Base-by-base conservation (phyloP, 164 flowering plant species). In the Chimonanthus praecox region DNA sequence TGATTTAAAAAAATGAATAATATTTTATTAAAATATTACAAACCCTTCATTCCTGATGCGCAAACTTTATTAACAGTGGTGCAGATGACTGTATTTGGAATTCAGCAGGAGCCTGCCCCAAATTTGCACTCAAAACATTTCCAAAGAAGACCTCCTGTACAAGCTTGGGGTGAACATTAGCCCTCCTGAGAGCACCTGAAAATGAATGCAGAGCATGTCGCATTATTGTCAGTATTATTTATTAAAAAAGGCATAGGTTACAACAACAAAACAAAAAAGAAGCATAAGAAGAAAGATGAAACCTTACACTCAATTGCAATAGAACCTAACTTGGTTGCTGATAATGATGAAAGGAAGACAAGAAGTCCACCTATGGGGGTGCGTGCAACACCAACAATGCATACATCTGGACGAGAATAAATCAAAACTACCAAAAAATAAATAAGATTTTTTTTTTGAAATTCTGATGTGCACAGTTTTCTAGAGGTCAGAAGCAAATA, bases 61-160 rank as follows among this genome's bases (percentile, higher is more conserved):
- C 97, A 94, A 3, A 92, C 98, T 87, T 92, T 94, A 81, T 94
- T 92, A 50, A 94, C 75, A 18, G 97, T 90, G 62, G 97, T 94
- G 83, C 97, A 94, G 58, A 88, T 75, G 0, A 91, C 98, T 1
- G 97, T 85, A 80, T 85, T 81, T 50, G 97, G 95, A 64, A 94
- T 82, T 16, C 98, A 64, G 99, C 98, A 49, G 99, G 99, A 72
- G 98, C 97, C 77, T 94, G 98, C 47, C 98, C 98, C 70, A 94
- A 81, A 85, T 94, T 94, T 49, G 97, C 98, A 79, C 95, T 90
- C 20, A 94, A 84, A 74, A 94, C 98, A 82, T 94, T 94, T 45
- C 99, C 98, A 80, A 95, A 95, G 81, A 86, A 90, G 7, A 95
- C 98, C 82, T 95, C 99, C 84, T 95, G 92, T 62, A 95, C 99